Base-by-base conservation (phyloP, 305 asterid species). In the Striga hermonthica region DNA sequence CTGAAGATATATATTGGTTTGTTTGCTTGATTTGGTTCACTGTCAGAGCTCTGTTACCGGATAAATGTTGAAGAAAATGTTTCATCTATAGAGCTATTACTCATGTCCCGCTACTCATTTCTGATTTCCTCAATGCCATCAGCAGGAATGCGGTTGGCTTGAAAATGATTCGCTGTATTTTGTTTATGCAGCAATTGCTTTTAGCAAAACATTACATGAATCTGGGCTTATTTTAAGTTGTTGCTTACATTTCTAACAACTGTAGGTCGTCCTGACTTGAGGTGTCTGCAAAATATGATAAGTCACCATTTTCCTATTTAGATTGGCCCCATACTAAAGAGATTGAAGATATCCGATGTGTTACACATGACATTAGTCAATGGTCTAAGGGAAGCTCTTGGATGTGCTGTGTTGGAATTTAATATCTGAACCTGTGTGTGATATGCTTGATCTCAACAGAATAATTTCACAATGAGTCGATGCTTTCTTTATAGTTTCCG, bases 11-110 rank as follows among this genome's bases (percentile, higher is more conserved):
- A 39, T 0, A 60, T 38, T 44, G 7, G 16, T 47, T 62, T 66
- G 38, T 65, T 34, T 70, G 62, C 31, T 14, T 43, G 62, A 56
- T 71, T 9, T 54, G 50, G 64, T 76, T 35, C 28, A 54, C 31
- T 64, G 28, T 66, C 37, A 14, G 38, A 14, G 61, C 67, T 5
- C 59, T 36, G 11, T 60, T 56, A 52, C 39, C 16, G 50, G 36
- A 41, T 9, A 44, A 41, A 15, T 47, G 28, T 65, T 67, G 15
- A 47, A 13, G 15, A 39, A 69, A 53, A 49, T 74, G 57, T 62
- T 66, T 41, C 31, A 43, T 38, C 36, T 56, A 60, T 62, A 61
- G 55, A 57, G 65, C 60, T 22, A 22, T 22, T 22, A 22, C 31
- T 22, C 31, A 22, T 22, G 2, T 22, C 31, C 31, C 1, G 31